Conservation (phyloP, 139 green algal genomes). For the Yamagishiella unicocca region DNA sequence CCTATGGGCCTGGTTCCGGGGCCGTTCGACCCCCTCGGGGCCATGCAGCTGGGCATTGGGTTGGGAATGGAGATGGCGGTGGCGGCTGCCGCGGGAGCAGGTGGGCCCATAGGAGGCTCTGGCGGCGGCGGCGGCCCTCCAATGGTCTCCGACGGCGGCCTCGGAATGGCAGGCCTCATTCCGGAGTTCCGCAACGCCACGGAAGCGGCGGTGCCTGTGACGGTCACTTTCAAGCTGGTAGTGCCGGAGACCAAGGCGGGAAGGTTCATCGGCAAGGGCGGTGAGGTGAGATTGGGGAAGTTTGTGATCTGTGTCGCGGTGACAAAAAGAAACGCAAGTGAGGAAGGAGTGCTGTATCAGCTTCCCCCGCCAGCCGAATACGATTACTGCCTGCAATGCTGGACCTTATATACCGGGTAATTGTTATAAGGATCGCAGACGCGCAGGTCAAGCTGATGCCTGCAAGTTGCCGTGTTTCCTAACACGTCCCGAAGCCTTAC, state of each 20-base stretch:
- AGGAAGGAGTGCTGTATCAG: too few species aligned
- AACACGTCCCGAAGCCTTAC: too few species aligned
- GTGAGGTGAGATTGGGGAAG: constrained; percentile 21
- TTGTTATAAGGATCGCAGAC: too few species aligned
- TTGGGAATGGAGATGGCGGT: constrained; percentile 33
- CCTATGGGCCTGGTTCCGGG: neutral
- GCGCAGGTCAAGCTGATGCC: too few species aligned
- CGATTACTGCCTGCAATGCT: too few species aligned
- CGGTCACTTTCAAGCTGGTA: constrained; percentile 20
- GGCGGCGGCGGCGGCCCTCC: neutral
- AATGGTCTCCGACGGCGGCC: neutral
- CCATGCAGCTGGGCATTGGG: constrained; percentile 17
- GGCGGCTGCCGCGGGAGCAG: neutral
- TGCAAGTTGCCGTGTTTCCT: too few species aligned
- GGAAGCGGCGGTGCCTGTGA: neutral
- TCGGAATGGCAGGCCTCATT: neutral
- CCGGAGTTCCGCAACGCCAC: neutral
- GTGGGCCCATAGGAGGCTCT: neutral
- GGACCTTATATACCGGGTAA: too few species aligned
- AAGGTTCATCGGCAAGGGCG: constrained; percentile 33
- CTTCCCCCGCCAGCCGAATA: too few species aligned
- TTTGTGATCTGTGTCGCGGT: too few species aligned
- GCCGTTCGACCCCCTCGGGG: neutral
- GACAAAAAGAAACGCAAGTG: too few species aligned
- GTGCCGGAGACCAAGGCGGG: constrained; percentile 26